A percentile compares a stretch with the other conserved stretches of the same genome.
These are phyloP conservation scores for Pyrenophora tritici-repentis DNA, from an alignment of 2,329 filamentous ascomycete species.

Conservation along the genomic window DNA sequence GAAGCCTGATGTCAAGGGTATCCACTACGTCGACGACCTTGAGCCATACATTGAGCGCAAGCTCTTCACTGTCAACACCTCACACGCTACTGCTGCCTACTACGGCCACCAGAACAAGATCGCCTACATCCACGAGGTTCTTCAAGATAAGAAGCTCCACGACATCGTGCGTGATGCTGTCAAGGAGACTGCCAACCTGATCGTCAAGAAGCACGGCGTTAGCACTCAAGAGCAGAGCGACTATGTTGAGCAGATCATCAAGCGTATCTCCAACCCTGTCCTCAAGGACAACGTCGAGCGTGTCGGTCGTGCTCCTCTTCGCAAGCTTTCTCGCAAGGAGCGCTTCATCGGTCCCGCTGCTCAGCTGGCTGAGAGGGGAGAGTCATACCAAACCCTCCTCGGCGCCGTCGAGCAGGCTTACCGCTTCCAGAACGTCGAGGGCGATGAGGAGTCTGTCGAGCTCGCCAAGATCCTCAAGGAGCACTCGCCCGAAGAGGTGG, in stretches of 20 bases:
- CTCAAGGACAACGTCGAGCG: slow-evolving; percentile 92
- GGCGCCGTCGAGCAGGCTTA: slow-evolving; percentile 89
- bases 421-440: slow-evolving; percentile 92
- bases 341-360: slow-evolving; percentile 92
- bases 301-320: slow-evolving; percentile 89
- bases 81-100: slow-evolving; percentile 94
- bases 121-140: slow-evolving; percentile 85
- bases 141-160: slow-evolving; percentile 80
- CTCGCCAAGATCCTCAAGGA: slow-evolving; percentile 84
- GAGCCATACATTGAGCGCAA: slow-evolving; percentile 98
- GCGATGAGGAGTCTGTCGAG: slow-evolving; percentile 85
- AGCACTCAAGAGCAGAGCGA: slow-evolving; percentile 73
- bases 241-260: slow-evolving; percentile 91
- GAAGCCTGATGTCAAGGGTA: slow-evolving; percentile 77
- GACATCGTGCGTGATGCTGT: slow-evolving; percentile 79
- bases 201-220: slow-evolving; percentile 86
- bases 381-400: slow-evolving; percentile 74
- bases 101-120: slow-evolving; percentile 88
- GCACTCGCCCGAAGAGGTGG: slow-evolving; percentile 73
- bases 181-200: slow-evolving; percentile 82
- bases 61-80: slow-evolving; percentile 98
- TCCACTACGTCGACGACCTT: slow-evolving; percentile 92
- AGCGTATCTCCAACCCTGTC: slow-evolving; percentile 89
- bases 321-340: slow-evolving; percentile 93
- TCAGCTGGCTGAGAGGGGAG: slow-evolving; percentile 80